Conservation (phyloP, 768 basidiomycete species). For the Suillus lakei region DNA sequence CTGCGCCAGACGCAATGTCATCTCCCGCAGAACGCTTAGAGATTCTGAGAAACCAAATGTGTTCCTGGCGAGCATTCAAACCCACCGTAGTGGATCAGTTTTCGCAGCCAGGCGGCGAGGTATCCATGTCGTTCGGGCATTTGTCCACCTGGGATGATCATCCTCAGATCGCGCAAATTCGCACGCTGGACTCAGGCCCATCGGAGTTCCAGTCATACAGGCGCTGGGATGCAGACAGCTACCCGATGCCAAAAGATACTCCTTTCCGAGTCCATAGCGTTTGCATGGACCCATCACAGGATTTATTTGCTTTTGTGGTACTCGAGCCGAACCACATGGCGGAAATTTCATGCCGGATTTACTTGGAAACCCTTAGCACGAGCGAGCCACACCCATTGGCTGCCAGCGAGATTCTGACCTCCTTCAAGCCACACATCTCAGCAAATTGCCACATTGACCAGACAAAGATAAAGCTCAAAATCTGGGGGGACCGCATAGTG, state of each 20-base stretch:
- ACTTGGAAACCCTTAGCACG: conserved; percentile 1
- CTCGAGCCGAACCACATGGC: conserved; percentile 2
- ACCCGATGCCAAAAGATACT: neutral
- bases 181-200: neutral
- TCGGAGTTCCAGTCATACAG: neutral
- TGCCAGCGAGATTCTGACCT: neutral
- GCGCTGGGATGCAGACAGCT: neutral
- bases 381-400: conserved; percentile 4
- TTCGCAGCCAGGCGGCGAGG: neutral
- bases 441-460: neutral
- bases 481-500: neutral
- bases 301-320: neutral
- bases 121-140: neutral
- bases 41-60: neutral
- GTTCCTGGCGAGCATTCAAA: neutral
- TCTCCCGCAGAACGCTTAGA: conserved; percentile 2
- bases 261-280: neutral
- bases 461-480: conserved; percentile 1
- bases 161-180: conserved; percentile 1
- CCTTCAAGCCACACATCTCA: conserved; percentile 4
- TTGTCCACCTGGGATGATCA: neutral
- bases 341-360: conserved; percentile 1
- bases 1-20: neutral
- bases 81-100: neutral
- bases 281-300: neutral